Percentiles rank a stretch among this genome's conserved stretches.
These are phyloP conservation scores for Cutaneotrichosporon sp. DNA, from an alignment of 1,284 basidiomycete species.

Conservation along the genomic window DNA sequence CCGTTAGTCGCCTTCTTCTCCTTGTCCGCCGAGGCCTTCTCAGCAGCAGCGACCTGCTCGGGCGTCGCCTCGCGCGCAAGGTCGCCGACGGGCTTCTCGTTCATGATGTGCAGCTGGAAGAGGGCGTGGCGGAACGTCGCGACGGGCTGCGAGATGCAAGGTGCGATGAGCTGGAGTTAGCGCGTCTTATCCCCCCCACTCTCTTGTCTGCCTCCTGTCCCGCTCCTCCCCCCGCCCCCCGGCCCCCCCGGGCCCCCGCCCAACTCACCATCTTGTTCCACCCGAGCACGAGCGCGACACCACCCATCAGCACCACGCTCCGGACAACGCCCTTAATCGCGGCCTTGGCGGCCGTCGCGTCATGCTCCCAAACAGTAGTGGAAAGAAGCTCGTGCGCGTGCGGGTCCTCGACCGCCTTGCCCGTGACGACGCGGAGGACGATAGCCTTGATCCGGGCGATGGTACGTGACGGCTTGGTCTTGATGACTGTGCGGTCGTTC, in stretches of 20 bases:
- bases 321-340: constrained; percentile 1
- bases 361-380: neutral
- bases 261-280: constrained; percentile 11
- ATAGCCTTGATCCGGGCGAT: neutral
- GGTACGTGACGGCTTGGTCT: neutral
- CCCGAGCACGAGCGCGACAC: neutral
- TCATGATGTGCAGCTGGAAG: constrained; percentile 3
- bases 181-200: neutral
- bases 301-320: constrained; percentile 1
- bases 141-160: constrained; percentile 4
- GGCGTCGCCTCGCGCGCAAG: constrained; percentile 8
- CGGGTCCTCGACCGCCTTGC: neutral
- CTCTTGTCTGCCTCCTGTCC: neutral
- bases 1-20: too few species aligned
- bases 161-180: constrained; percentile 9
- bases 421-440: constrained; percentile 1
- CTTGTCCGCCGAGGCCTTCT: too few species aligned
- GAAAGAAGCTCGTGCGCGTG: neutral
- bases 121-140: constrained; percentile 4
- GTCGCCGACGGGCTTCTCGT: neutral
- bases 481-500: constrained; percentile 4
- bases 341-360: neutral
- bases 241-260: neutral
- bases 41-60: constrained; percentile 5
- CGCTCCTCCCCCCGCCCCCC: neutral